Evolutionary conservation across 1,284 basidiomycete species (phyloP).

Genomic region (Melampsora abietis-canadensis): DNA sequence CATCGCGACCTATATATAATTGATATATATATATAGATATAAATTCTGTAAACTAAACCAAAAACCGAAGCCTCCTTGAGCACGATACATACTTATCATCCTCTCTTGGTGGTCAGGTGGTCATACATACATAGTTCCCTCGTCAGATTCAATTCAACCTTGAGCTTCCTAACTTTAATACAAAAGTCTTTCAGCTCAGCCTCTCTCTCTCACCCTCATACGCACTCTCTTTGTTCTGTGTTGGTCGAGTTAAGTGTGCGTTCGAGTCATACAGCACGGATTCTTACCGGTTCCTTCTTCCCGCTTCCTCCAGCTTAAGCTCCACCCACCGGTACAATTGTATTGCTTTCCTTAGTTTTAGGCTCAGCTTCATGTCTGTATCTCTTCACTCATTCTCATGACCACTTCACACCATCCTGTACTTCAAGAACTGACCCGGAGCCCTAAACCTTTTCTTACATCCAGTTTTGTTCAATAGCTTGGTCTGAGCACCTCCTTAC

Average conservation of each 20-base stretch:
- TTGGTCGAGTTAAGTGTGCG: neutral
- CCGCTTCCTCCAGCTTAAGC: neutral
- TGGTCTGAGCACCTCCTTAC: neutral
- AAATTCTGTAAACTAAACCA: too few relatives aligned
- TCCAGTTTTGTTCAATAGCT: neutral
- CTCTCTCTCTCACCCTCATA: neutral
- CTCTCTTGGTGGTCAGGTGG: too few relatives aligned
- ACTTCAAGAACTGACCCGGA: neutral
- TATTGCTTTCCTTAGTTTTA: neutral
- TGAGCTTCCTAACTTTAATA: neutral
- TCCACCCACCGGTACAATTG: neutral
- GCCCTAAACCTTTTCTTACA: slow-evolving; percentile 1
- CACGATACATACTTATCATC: too few relatives aligned
- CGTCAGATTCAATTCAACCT: too few relatives aligned
- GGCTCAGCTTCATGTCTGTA: neutral
- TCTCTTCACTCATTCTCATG: neutral
- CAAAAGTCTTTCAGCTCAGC: neutral
- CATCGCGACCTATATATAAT: too few relatives aligned
- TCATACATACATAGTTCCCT: too few relatives aligned
- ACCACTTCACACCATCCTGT: neutral
- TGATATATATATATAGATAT: too few relatives aligned
- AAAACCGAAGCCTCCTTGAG: too few relatives aligned
- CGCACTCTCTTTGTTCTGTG: neutral
- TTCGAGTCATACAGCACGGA: neutral
- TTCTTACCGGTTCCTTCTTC: neutral